Evolutionary conservation across 1,284 basidiomycete species (phyloP).

Genomic region (Erythrobasidium hasegawianum): DNA sequence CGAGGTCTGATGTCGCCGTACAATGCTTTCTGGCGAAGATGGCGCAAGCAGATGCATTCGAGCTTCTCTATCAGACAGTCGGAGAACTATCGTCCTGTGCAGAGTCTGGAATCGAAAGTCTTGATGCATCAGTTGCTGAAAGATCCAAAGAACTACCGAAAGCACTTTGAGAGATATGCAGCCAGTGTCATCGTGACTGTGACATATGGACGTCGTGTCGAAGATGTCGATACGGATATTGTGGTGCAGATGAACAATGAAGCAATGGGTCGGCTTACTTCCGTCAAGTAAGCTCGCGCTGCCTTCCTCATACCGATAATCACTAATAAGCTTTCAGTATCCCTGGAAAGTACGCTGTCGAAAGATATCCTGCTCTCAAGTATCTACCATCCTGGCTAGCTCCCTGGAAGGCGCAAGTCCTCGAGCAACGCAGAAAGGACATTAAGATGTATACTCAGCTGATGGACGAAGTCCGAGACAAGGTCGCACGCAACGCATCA

Average conservation of each 20-base stretch:
- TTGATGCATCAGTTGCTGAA: slow-evolving; percentile 24
- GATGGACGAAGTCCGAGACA: slow-evolving; percentile 54
- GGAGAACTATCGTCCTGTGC: slow-evolving; percentile 47
- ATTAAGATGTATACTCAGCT: slow-evolving; percentile 53
- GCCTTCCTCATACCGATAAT: neutral
- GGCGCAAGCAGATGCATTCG: slow-evolving; percentile 57
- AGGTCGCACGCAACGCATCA: slow-evolving; percentile 52
- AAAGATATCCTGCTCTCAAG: slow-evolving; percentile 56
- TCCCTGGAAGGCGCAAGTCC: slow-evolving; percentile 6
- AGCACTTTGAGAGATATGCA: slow-evolving; percentile 26
- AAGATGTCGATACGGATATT: slow-evolving; percentile 34
- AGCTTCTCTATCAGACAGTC: slow-evolving; percentile 53
- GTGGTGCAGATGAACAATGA: slow-evolving; percentile 35
- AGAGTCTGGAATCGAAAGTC: slow-evolving; percentile 17
- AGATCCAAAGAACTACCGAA: slow-evolving; percentile 24
- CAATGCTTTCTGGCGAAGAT: slow-evolving; percentile 55
- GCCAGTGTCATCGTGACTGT: slow-evolving; percentile 23
- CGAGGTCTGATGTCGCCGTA: slow-evolving; percentile 57
- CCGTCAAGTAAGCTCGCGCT: slow-evolving; percentile 35
- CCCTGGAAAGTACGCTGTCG: slow-evolving; percentile 57
- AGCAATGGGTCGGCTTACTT: slow-evolving; percentile 34
- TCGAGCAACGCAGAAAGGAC: slow-evolving; percentile 51
- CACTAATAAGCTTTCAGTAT: slow-evolving; percentile 54
- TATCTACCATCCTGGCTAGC: slow-evolving; percentile 51
- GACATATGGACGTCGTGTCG: slow-evolving; percentile 51